Percentiles rank a stretch among this genome's conserved stretches.
These are phyloP conservation scores for Calonectria pseudoturangicola DNA, from an alignment of 2,329 filamentous ascomycete genomes.

Conservation along the genomic window DNA sequence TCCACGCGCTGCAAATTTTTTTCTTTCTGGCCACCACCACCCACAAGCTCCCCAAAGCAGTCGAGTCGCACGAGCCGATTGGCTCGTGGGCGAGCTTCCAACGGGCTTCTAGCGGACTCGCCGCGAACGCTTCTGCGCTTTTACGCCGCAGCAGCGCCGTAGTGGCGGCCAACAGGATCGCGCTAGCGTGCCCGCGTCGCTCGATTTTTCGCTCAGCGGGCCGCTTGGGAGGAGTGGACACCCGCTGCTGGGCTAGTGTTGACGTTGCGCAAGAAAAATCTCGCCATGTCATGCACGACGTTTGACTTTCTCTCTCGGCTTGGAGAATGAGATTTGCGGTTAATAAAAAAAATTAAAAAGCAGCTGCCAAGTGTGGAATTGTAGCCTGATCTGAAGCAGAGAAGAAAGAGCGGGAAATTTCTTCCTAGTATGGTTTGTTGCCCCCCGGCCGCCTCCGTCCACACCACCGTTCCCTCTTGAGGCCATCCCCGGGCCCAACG, in stretches of 20 bases:
- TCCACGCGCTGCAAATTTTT: not conserved
- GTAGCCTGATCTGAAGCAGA: not conserved
- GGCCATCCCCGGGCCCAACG: not conserved
- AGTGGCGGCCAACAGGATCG: conserved; percentile 16
- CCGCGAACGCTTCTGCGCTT: conserved; percentile 25
- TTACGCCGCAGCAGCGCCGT: conserved; percentile 38
- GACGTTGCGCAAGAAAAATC: conserved; percentile 1
- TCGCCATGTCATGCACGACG: conserved; percentile 7
- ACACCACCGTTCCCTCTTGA: conserved; percentile 5
- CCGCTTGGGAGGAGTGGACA: not conserved
- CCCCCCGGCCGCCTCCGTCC: conserved; percentile 3
- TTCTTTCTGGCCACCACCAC: conserved; percentile 9
- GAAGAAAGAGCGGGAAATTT: not conserved
- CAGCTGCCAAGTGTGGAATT: not conserved
- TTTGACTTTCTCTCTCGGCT: not conserved
- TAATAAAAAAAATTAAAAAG: not conserved
- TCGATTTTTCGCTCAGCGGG: conserved; percentile 33
- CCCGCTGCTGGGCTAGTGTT: not conserved
- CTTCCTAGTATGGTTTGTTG: not conserved
- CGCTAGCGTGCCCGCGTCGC: not conserved
- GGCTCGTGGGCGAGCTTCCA: conserved; percentile 17
- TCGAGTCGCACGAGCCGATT: conserved; percentile 38
- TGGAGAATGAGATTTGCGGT: not conserved
- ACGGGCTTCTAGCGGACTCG: conserved; percentile 20
- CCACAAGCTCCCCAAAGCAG: conserved; percentile 24